Evolutionary conservation across 805 yeast genomes (phyloP), one percentile per base, ranked within the genome.

Genomic region (Metschnikowia lunata): DNA sequence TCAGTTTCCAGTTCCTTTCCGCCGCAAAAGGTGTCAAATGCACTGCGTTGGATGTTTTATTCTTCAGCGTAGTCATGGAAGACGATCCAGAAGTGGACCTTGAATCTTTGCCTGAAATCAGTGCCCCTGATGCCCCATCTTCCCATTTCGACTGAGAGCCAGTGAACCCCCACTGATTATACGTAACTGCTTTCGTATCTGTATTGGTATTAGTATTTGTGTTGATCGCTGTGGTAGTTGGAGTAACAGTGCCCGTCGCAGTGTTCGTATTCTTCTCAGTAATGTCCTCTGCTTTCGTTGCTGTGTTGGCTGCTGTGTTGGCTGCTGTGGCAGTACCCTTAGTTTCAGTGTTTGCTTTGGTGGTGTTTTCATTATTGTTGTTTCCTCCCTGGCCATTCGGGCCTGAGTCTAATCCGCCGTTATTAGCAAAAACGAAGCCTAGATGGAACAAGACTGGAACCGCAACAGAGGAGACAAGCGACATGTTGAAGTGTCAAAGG

Each of bases 81-180:
- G 60, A 48, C 30, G 30, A 28, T 5, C 32, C 37, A n/a, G 45
- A 42, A 7, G 37, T n/a, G 8, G 40, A 30, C 9, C n/a, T 29
- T 7, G 45, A 36, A 2, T 8, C 12, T n/a, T 36, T 26, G 32
- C 9, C 40, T 10, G 38, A 29, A 12, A 11, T 23, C 42, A 27
- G 33, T 4, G 26, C 14, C n/a, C 12, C 27, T 15, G 48, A 28
- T 8, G 53, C 48, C 12, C 56, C 35, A 3, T 56, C 61, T 15
- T 46, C 50, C 75, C 75, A 70, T 4, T 46, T 47, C 0, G 67
- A 61, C 49, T 70, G 71, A 1, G 62, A 50, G 1, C 75, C 75
- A 5, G 70, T 64, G 50, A 69, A 70, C 1, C 75, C 75, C 62
- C 65, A 69, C 47, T 67, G 67, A 55, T 70, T 70, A 55, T 58